Evolutionary conservation across 306 rosid species (phyloP).

Genomic region (Vigna radiata): DNA sequence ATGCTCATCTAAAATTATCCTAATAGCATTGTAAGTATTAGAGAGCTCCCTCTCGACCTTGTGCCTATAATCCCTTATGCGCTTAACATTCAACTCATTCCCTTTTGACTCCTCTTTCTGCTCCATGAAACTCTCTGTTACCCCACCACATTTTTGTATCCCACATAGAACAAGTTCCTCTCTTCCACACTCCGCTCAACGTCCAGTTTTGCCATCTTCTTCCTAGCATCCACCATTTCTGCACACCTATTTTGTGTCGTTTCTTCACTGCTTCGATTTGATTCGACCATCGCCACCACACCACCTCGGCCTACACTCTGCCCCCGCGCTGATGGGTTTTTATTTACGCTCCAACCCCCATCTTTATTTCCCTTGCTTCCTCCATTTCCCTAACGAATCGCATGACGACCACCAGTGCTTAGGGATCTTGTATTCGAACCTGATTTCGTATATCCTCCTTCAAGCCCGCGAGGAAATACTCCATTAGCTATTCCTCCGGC

Average conservation of each 20-base stretch:
- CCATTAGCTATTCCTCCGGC: no score
- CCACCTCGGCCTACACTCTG: no score
- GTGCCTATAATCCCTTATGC: constrained; percentile 41
- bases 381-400: no score
- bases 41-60: constrained; percentile 58
- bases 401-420: no score
- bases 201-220: constrained; percentile 49
- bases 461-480: no score
- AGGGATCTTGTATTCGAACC: no score
- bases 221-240: constrained; percentile 57
- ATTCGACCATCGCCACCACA: no score
- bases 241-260: neutral
- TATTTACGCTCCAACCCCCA: no score
- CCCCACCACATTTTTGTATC: constrained; percentile 58
- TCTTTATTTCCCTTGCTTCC: no score
- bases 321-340: no score
- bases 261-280: no score
- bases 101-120: constrained; percentile 57
- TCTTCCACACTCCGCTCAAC: constrained; percentile 57
- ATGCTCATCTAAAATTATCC: constrained; percentile 57
- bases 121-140: constrained; percentile 56
- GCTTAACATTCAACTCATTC: constrained; percentile 48
- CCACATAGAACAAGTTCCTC: constrained; percentile 55
- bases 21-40: constrained; percentile 53
- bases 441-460: no score